Base-by-base conservation (phyloP, 2,329 filamentous ascomycete genomes). In the Ophiostoma himal-ulmi region DNA sequence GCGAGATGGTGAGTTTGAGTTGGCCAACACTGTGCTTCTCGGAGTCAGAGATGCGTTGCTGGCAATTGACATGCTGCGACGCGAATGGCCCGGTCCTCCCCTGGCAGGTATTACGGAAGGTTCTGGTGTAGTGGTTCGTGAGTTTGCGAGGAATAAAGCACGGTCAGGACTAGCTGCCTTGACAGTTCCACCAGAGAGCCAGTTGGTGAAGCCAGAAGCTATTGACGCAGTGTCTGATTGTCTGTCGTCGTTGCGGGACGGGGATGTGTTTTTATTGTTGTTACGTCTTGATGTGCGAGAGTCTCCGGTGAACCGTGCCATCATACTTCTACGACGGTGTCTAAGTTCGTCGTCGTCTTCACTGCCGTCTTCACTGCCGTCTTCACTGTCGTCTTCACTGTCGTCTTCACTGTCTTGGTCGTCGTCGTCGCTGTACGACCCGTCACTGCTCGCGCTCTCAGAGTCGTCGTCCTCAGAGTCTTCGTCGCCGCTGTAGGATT, bases 1-100 rank as follows among this genome's bases (percentile, higher is more conserved):
- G 41, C 80, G 82, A 60, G 81, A 82, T 65, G 75, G 74, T n/a
- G 71, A 76, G 34, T 77, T 75, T 54, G 72, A 37, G 17, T 44
- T 54, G 34, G 66, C n/a, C 11, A 39, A 4, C 8, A 64, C 44
- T 1, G 57, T n/a, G 65, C 67, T 71, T 17, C 60, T 26, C 2
- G 71, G 70, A 2, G 73, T 73, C 1, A 68, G 48, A 0, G 73
- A 71, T 44, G 71, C 36, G 60, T 75, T 71, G 67, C 72, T 75
- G 39, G 74, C 72, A 36, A 74, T 20, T 3, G 74, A 75, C 71
- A 75, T 75, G 75, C 13, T 76, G 72, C 72, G 71, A 13, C 62
- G 76, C 67, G 62, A 64, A 3, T 62, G 5, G 20, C 39, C 67
- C 5, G 14, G 2, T 30, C 69, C 36, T 39, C 36, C 62, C n/a